Conservation (phyloP, 2,329 filamentous ascomycete genomes). For the Botrytis aclada region DNA sequence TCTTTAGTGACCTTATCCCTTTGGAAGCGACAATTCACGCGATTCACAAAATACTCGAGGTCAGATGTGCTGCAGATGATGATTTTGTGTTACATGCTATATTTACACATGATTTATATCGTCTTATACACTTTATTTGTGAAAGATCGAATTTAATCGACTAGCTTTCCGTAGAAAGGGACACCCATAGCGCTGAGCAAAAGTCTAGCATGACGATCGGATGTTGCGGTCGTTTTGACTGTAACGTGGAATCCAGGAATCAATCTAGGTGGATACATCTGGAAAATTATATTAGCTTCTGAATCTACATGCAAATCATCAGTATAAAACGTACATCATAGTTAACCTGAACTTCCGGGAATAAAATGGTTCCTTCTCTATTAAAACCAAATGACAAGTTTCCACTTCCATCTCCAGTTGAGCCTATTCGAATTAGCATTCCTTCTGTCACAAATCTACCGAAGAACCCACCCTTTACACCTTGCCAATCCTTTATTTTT, state of each 20-base stretch:
- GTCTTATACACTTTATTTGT: not conserved
- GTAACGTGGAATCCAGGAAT: constrained; percentile 40
- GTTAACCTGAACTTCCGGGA: constrained; percentile 93
- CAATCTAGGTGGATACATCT: constrained; percentile 56
- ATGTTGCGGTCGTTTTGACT: constrained; percentile 36
- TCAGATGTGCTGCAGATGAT: not conserved
- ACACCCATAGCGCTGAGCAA: constrained; percentile 34
- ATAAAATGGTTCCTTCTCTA: constrained; percentile 72
- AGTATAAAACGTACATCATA: constrained; percentile 69
- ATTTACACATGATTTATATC: constrained; percentile 12
- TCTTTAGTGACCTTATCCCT: not conserved
- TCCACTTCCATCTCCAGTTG: constrained; percentile 76
- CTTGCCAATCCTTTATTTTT: constrained; percentile 93
- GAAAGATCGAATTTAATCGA: constrained; percentile 27
- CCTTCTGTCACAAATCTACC: constrained; percentile 24
- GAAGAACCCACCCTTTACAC: constrained; percentile 55
- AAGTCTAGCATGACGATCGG: constrained; percentile 35
- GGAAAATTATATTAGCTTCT: constrained; percentile 22
- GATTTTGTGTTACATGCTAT: constrained; percentile 15
- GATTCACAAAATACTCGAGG: not conserved
- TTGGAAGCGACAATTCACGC: not conserved
- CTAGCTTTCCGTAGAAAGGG: constrained; percentile 34
- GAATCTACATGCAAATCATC: not conserved
- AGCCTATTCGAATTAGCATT: constrained; percentile 27
- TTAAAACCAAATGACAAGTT: constrained; percentile 82